Percentiles rank a stretch among this genome's conserved stretches.
Evolutionary conservation across 2,329 filamentous ascomycete genomes (phyloP).

Genomic region (Aurifilum marmelostoma): DNA sequence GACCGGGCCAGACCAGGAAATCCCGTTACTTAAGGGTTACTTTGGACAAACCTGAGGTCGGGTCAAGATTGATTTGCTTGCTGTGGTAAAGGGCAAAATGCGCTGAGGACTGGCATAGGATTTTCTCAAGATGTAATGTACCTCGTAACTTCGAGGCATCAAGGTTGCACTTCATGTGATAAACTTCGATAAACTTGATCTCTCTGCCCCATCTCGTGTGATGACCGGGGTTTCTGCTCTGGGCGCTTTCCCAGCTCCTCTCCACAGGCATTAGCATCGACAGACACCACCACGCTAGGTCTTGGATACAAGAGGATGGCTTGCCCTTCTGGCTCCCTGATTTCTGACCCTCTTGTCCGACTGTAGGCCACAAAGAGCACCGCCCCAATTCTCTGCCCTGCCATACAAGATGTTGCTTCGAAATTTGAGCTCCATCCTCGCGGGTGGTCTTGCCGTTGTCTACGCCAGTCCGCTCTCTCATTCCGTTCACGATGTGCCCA

Average conservation of each 20-base stretch:
- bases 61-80: neutral
- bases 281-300: neutral
- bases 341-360: neutral
- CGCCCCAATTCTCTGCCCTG: neutral
- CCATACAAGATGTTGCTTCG: constrained; percentile 10
- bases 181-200: no score
- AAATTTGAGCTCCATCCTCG: constrained; percentile 18
- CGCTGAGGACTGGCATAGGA: neutral
- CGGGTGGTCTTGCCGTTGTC: constrained; percentile 15
- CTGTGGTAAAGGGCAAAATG: no score
- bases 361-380: neutral
- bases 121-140: neutral
- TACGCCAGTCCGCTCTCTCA: constrained; percentile 16
- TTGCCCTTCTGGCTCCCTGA: neutral
- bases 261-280: neutral
- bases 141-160: neutral
- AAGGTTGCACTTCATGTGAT: neutral
- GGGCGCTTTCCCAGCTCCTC: no score
- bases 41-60: no score
- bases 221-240: neutral
- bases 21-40: neutral
- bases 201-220: neutral
- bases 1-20: neutral
- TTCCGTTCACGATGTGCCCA: constrained; percentile 16
- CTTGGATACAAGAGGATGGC: neutral